These are phyloP conservation scores for Rhodomyrtus psidioides DNA, from an alignment of 441 rosid genomes.

Conservation along the genomic window DNA sequence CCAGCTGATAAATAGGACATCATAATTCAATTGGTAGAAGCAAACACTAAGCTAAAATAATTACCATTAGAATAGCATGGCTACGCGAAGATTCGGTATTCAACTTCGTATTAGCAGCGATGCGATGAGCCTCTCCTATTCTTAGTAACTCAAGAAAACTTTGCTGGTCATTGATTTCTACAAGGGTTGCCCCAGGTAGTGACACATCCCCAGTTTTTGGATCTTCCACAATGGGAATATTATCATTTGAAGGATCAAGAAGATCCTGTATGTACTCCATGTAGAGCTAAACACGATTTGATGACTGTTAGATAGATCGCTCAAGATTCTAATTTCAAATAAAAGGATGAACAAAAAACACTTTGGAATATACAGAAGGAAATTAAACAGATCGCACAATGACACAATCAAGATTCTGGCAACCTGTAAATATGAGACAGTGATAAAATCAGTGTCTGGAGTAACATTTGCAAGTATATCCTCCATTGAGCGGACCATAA, in stretches of 20 bases:
- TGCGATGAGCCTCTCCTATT: constrained; percentile 88
- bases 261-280: constrained; percentile 99
- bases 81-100: constrained; percentile 98
- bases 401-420: not conserved
- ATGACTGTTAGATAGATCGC: not conserved
- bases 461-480: constrained; percentile 74
- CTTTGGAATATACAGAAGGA: not conserved
- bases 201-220: constrained; percentile 97
- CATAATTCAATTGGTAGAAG: not conserved
- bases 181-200: constrained; percentile 75
- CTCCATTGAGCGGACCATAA: constrained; percentile 99
- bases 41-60: constrained; percentile 1
- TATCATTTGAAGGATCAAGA: constrained; percentile 84
- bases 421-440: constrained; percentile 91
- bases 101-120: constrained; percentile 94
- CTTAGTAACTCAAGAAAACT: constrained; percentile 73
- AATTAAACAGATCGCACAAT: not conserved
- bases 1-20: not conserved
- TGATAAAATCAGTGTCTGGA: constrained; percentile 61
- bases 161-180: constrained; percentile 76
- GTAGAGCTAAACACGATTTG: constrained; percentile 59
- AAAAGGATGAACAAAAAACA: not conserved
- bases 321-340: not conserved
- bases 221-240: constrained; percentile 86
- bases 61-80: constrained; percentile 93